Evolutionary conservation across 306 rosid species (phyloP), one percentile per base, ranked within the genome.

Genomic region (Herpetospermum pedunculosum): DNA sequence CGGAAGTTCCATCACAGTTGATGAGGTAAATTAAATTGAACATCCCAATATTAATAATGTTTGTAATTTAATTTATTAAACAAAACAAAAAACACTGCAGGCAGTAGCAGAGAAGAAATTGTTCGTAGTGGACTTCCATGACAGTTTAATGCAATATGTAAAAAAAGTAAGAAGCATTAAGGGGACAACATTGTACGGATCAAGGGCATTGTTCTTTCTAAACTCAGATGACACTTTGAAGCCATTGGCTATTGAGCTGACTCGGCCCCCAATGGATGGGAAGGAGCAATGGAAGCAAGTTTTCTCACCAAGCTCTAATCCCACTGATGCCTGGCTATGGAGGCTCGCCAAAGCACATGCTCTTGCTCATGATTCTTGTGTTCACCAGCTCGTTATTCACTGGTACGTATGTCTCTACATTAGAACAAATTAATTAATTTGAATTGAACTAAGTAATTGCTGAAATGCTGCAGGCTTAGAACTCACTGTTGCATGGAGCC

Each of bases 271-370:
- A 0, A 78, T 88, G 3, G 80, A 80, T 2, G 93, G 84, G 15
- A 85, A 83, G 53, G 90, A 90, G 0, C 87, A 81, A 4, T 93
- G 98, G 97, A 90, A 82, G 62, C 48, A 88, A 55, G 90, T 84
- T 5, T 86, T 54, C 44, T 44, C 43, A 1, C 96, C 97, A 3
- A 0, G 72, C 5, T 83, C 83, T 86, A 77, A 93, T 58, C 74
- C 97, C 12, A 93, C 98, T 1, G 84, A 67, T 10, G 75, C 81
- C 47, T 93, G 97, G 98, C 92, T 93, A 2, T 92, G 98, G 98
- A 86, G 96, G 73, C 58, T 92, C 2, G 98, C 98, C 44, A 90
- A 90, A 77, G 77, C 90, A 55, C 98, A 93, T 75, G 87, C 89
- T 62, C 89, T 89, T 70, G 89, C 98, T 44, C 97, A 93, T 59